phyloP scores from a whole-genome alignment of 2,329 filamentous ascomycete genomes.

The Seiridium unicorne region DNA sequence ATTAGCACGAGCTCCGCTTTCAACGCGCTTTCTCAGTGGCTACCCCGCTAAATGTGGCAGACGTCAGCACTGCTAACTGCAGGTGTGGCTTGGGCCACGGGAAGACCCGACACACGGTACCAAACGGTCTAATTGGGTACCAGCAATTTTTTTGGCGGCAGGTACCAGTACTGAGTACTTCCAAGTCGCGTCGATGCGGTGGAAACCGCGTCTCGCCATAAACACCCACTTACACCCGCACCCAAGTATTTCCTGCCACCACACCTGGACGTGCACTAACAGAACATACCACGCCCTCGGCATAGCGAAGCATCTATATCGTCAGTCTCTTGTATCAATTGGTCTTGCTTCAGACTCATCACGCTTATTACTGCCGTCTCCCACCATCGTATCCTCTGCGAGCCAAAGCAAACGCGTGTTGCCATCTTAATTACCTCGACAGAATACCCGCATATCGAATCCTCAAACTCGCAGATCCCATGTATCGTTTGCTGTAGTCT shows the following conservation, averaged over 20 bases:
- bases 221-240: constrained; percentile 1
- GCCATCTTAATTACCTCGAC: not conserved
- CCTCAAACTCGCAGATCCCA: constrained; percentile 18
- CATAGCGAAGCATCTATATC: not conserved
- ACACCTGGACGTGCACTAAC: not conserved
- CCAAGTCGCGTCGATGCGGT: constrained; percentile 2
- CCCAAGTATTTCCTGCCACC: not conserved
- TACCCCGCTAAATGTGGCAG: not conserved
- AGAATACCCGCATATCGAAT: not conserved
- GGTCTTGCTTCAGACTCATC: not conserved
- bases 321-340: not conserved
- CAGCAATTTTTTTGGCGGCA: no score
- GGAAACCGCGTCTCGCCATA: constrained; percentile 3
- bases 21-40: not conserved
- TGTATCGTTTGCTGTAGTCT: constrained; percentile 28
- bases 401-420: not conserved
- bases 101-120: no score
- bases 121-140: no score
- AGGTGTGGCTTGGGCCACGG: not conserved
- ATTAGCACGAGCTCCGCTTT: not conserved
- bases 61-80: not conserved
- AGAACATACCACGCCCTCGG: not conserved
- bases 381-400: no score
- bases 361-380: no score
- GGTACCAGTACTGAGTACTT: not conserved